Conservation (phyloP, 2,329 filamentous ascomycete species). For the Pleoardoris graminearum region DNA sequence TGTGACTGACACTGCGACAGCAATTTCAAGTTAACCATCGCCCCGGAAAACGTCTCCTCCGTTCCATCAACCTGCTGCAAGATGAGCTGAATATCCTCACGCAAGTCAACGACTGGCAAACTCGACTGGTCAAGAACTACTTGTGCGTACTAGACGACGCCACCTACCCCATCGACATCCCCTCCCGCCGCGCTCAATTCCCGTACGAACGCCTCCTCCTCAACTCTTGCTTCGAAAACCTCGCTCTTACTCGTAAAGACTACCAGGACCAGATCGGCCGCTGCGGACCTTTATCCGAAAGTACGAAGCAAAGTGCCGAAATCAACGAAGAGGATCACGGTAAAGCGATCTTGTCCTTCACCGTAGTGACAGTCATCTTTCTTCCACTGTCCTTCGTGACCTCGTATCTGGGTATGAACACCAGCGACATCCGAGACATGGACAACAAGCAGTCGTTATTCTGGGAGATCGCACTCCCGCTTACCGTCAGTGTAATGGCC, state of each 20-base stretch:
- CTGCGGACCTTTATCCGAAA: slow-evolving; percentile 36
- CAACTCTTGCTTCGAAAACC: slow-evolving; percentile 24
- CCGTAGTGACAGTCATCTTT: slow-evolving; percentile 51
- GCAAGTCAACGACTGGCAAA: slow-evolving; percentile 33
- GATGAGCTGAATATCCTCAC: slow-evolving; percentile 34
- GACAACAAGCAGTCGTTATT: slow-evolving; percentile 44
- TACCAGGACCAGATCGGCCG: slow-evolving; percentile 28
- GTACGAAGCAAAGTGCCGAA: slow-evolving; percentile 39
- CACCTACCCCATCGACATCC: slow-evolving; percentile 26
- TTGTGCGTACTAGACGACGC: slow-evolving; percentile 27
- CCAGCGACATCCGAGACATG: slow-evolving; percentile 48
- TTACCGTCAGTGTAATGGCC: slow-evolving; percentile 32
- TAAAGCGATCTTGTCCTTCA: slow-evolving; percentile 51
- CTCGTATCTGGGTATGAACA: slow-evolving; percentile 50
- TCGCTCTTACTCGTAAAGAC: slow-evolving; percentile 27
- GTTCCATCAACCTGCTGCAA: slow-evolving; percentile 38
- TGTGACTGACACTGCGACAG: slow-evolving; percentile 19
- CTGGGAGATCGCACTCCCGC: slow-evolving; percentile 42
- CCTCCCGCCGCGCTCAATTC: slow-evolving; percentile 25
- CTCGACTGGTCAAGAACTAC: slow-evolving; percentile 31
- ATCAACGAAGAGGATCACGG: slow-evolving; percentile 46
- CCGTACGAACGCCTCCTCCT: slow-evolving; percentile 30
- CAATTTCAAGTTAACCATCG: slow-evolving; percentile 43
- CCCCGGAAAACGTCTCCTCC: slow-evolving; percentile 38
- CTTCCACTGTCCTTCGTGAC: slow-evolving; percentile 51